Conservation (phyloP, 2,329 filamentous ascomycete species). For the Raffaelea albimanens region DNA sequence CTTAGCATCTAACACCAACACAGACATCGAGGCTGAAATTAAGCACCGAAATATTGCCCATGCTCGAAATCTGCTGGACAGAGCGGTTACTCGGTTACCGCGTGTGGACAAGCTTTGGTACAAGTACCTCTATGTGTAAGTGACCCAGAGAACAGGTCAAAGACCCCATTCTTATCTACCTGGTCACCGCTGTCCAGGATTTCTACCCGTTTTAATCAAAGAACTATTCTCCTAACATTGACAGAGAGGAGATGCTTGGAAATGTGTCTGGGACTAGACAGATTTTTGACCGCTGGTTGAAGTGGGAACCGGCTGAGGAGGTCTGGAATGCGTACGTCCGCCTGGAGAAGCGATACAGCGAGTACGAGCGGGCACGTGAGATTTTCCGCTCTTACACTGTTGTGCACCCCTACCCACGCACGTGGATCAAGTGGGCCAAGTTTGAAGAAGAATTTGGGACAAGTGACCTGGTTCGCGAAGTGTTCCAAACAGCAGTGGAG, state of each 20-base stretch:
- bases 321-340: conserved; percentile 97
- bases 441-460: conserved; percentile 96
- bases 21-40: conserved; percentile 87
- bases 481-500: conserved; percentile 82
- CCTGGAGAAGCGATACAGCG: conserved; percentile 87
- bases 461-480: conserved; percentile 81
- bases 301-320: conserved; percentile 92
- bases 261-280: conserved; percentile 88
- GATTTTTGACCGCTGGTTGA: conserved; percentile 97
- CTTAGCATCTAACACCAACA: conserved; percentile 42
- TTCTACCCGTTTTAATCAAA: no score
- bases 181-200: no score
- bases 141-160: no score
- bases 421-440: conserved; percentile 98
- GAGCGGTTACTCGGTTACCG: conserved; percentile 85
- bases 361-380: conserved; percentile 79
- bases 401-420: conserved; percentile 86
- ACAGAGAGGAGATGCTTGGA: conserved; percentile 80
- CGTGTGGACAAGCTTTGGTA: conserved; percentile 97
- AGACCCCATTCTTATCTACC: no score
- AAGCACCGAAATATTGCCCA: conserved; percentile 93
- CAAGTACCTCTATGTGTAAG: conserved; percentile 62
- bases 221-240: no score
- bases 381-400: conserved; percentile 87
- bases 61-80: conserved; percentile 85